Evolutionary conservation across 495 filamentous ascomycete genomes (phyloP), one percentile per base, ranked within the genome.

Genomic region (Penicilliopsis zonata): DNA sequence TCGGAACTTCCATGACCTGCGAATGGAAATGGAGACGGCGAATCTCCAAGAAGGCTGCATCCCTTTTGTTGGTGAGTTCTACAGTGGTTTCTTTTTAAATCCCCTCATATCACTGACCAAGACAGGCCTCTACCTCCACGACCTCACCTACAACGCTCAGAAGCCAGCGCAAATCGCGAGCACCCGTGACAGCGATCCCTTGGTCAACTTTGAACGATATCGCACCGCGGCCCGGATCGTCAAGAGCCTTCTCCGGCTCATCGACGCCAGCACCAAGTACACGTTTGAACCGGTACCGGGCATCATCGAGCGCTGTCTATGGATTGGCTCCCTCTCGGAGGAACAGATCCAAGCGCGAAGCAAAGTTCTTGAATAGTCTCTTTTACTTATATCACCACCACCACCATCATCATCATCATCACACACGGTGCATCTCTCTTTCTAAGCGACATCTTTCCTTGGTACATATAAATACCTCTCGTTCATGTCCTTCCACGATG

Each of bases 141-240:
- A 99, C 44, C 69, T 99, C n/a, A 83, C 94, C 20, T 92, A 86
- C 56, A 99, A 96, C 51, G 75, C 83, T 0, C 86, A 95, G 53
- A 80, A 92, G 44, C 87, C 88, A 10, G 64, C 79, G 47, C 35
- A 80, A 60, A 44, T 74, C 39, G 65, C 72, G 13, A 70, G 72
- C 33, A 71, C 70, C 9, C 70, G 68, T 10, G 43, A 51, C 13
- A 61, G 63, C 15, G 81, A 85, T 40, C 73, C 82, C 17, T 59
- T 99, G 30, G 74, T 96, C 37, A 99, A 99, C 50, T 96, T 96
- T 50, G 92, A 96, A 57, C 76, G 86, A 34, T 88, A 86, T 49
- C 81, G 88, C 17, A 86, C 81, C 12, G 76, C 86, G 16, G 92
- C 92, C 2, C 70, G 72, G n/a, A 84, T 96, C 36, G 82, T 96